Evolutionary conservation across 805 yeast genomes (phyloP).

Genomic region (Lipomyces chichibuensis): DNA sequence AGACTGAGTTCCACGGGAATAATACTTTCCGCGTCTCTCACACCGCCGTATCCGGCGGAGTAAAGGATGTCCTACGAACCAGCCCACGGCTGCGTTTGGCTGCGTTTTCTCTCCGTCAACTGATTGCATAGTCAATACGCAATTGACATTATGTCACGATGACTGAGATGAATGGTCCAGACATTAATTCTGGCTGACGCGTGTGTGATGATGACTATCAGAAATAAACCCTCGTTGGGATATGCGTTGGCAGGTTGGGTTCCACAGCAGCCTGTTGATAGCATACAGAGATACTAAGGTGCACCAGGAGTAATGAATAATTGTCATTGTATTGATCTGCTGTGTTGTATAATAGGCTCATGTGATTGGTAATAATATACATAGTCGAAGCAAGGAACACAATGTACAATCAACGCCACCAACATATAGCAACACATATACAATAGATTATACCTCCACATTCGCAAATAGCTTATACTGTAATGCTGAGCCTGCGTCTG

Average conservation of each 20-base stretch:
- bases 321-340: neutral
- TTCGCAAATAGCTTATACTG: neutral
- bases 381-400: neutral
- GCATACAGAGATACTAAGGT: conserved; percentile 25
- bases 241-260: conserved; percentile 22
- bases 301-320: conserved; percentile 7
- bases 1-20: too few species aligned
- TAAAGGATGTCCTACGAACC: too few species aligned
- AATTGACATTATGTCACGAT: too few species aligned
- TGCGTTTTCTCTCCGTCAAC: too few species aligned
- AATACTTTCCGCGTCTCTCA: too few species aligned
- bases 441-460: neutral
- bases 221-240: conserved; percentile 14
- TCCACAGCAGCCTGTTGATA: conserved; percentile 24
- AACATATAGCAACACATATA: neutral
- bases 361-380: too few species aligned
- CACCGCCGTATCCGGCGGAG: too few species aligned
- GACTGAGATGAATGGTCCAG: too few species aligned
- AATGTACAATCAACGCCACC: neutral
- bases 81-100: too few species aligned
- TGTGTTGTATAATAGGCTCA: neutral
- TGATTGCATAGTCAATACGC: too few species aligned
- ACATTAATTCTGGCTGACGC: too few species aligned
- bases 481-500: conserved; percentile 44
- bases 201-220: neutral